A percentile compares a stretch with the other conserved stretches of the same genome.
These are phyloP conservation scores for Acer yangbiense DNA, from an alignment of 345 rosid genomes.

Conservation along the genomic window DNA sequence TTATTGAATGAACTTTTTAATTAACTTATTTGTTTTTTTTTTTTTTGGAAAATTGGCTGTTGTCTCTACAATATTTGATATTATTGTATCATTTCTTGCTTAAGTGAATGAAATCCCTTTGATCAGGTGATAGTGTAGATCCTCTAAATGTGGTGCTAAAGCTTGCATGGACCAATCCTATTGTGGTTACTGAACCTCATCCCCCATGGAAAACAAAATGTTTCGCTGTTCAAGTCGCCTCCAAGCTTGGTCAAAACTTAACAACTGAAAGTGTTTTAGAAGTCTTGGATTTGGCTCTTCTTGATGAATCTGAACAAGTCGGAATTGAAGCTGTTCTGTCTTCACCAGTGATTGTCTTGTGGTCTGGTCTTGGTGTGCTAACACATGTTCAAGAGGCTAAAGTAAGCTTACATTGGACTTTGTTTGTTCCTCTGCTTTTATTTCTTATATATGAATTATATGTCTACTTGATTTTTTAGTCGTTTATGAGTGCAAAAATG, in stretches of 20 bases:
- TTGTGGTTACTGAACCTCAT: conserved; percentile 43
- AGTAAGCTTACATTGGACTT: conserved; percentile 54
- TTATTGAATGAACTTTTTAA: no score
- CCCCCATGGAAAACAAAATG: conserved; percentile 61
- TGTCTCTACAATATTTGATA: no score
- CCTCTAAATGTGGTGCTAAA: conserved; percentile 56
- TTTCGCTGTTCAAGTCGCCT: conserved; percentile 59
- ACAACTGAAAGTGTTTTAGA: conserved; percentile 48
- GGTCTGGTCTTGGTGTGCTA: conserved; percentile 51
- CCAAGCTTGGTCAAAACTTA: conserved; percentile 62
- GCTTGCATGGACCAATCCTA: conserved; percentile 75
- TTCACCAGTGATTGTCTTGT: conserved; percentile 63
- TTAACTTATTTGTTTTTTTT: no score
- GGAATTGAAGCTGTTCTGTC: conserved; percentile 69
- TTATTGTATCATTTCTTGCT: no score
- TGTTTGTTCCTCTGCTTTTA: background rate
- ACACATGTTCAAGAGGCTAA: background rate
- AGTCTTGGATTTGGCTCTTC: conserved; percentile 66
- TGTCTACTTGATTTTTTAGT: no score
- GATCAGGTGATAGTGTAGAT: conserved; percentile 41
- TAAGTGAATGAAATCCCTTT: conserved; percentile 2
- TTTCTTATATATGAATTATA: no score
- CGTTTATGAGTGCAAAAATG: no score
- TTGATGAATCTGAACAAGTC: conserved; percentile 78
- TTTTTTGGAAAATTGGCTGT: no score